Evolutionary conservation across 2,329 filamentous ascomycete species (phyloP), one percentile per base, ranked within the genome.

Genomic region (Chrysosporium queenslandicum): DNA sequence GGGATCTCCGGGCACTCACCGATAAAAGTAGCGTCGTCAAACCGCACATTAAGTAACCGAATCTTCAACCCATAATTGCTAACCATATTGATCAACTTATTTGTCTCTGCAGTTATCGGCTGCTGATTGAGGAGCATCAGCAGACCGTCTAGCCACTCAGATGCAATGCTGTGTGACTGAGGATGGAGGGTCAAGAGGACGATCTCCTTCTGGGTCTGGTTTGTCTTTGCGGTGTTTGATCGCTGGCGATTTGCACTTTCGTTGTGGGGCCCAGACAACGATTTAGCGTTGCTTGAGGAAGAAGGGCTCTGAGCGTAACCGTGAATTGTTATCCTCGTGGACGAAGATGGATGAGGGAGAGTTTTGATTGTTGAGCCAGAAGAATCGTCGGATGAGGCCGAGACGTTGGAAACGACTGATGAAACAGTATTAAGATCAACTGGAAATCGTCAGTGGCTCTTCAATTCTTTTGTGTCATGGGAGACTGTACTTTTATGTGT

Each of bases 51-150:
- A 61, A 98, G 74, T 64, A 98, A 71, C 37, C 92, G 77, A 56
- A 98, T 94, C 74, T 94, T 94, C 57, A 97, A 73, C 3, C 92
- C 90, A 65, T 95, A 97, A 60, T 94, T 86, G 63, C 83, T 82
- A 55, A 97, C 86, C 61, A 96, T 73, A 52, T 83, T 82, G 50
- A 96, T 84, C 56, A 97, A 73, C 68, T 92, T 94, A 65, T 85
- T 91, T 32, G 92, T 97, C 71, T 97, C 91, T 2, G 89, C 81
- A n/a, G 92, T 98, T 65, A 98, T 96, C 18, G 92, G 92, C 54
- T 90, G 82, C 69, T 98, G 92, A 64, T 94, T 89, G 21, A 98
- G 77, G 51, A 98, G 76, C 89, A 98, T 94, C 53, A 97, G 77
- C 58, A 98, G 72, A 0, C 92, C 92, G 66, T 98, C 92, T 4